Conservation (phyloP, 148 eudicot species). For the Diospyros kaki region DNA sequence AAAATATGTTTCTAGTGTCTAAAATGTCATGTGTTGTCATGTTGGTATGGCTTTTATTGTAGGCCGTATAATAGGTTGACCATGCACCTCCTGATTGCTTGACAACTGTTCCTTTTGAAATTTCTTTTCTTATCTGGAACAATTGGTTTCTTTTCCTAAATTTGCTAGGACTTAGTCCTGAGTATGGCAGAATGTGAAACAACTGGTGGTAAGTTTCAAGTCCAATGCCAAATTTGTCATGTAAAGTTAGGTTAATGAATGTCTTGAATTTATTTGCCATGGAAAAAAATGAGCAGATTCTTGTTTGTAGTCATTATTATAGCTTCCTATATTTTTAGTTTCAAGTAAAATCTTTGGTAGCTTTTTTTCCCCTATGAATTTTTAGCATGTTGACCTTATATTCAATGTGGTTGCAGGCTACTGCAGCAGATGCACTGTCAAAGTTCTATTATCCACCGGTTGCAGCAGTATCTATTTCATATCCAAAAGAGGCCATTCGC, state of each 20-base stretch:
- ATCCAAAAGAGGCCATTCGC: constrained; percentile 69
- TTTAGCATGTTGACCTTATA: neutral
- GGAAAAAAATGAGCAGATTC: neutral
- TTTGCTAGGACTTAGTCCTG: neutral
- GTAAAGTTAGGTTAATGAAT: too few relatives aligned
- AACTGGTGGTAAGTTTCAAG: neutral
- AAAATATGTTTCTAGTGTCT: neutral
- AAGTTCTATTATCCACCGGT: constrained; percentile 79
- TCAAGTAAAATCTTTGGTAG: neutral
- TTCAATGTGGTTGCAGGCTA: constrained; percentile 33
- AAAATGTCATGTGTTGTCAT: neutral
- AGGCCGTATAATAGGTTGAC: neutral
- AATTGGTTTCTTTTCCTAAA: too few relatives aligned
- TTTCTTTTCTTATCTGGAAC: neutral
- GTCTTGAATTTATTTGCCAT: too few relatives aligned
- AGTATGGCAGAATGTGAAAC: neutral
- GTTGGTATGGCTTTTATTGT: neutral
- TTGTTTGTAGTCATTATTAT: neutral
- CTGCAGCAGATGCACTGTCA: constrained; percentile 72
- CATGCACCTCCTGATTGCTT: neutral
- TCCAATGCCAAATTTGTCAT: too few relatives aligned
- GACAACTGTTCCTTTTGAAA: neutral
- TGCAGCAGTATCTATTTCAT: constrained; percentile 85
- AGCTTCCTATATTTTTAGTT: neutral
- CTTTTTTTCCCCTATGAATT: neutral